phyloP scores from a whole-genome alignment of 306 rosid species.

The Vigna nakashimae region DNA sequence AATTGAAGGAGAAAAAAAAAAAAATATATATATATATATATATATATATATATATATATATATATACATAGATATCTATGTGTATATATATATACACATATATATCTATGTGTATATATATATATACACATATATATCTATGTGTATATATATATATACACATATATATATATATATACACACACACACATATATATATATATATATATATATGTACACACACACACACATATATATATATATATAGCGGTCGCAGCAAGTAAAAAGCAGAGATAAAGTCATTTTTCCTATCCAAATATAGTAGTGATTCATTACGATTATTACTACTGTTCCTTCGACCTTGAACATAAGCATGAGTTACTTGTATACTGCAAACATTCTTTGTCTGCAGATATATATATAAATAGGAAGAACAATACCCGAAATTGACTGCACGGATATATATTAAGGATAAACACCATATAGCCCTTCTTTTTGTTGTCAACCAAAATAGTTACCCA shows the following conservation, averaged over 20 bases:
- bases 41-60: slow-evolving; percentile 2
- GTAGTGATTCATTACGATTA: neutral
- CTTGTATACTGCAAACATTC: neutral
- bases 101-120: too few relatives aligned
- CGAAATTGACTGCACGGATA: neutral
- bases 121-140: too few relatives aligned
- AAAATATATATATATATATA: neutral
- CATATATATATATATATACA: slow-evolving; percentile 8
- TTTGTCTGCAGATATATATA: neutral
- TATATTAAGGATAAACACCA: neutral
- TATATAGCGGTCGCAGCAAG: slow-evolving; percentile 7
- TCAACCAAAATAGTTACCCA: slow-evolving; percentile 36
- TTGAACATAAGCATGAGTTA: neutral
- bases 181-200: too few relatives aligned
- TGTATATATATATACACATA: too few relatives aligned
- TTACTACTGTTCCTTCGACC: neutral
- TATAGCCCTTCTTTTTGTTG: neutral
- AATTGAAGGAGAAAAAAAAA: neutral
- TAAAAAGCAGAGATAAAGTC: neutral
- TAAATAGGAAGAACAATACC: neutral
- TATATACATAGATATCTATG: neutral
- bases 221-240: neutral
- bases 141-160: neutral
- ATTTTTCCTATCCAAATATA: neutral
- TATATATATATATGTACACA: too few relatives aligned